Evolutionary conservation across 768 basidiomycete species (phyloP), one percentile per base, ranked within the genome.

Genomic region (Phanerochaete carnosa): DNA sequence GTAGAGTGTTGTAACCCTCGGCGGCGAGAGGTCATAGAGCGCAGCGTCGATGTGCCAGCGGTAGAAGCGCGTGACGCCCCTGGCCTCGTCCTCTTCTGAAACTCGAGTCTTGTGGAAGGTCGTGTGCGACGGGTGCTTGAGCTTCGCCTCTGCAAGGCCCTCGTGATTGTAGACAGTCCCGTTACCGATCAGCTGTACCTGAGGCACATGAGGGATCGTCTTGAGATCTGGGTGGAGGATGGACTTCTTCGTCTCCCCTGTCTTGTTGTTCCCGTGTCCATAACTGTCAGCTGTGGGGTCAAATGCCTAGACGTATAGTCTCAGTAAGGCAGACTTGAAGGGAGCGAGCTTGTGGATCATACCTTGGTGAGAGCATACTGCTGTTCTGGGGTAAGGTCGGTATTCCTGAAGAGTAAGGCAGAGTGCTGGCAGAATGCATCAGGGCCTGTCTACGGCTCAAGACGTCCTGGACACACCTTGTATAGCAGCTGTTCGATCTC

Each of bases 1-100:
- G 65, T 93, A 94, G 23, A 95, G 83, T 0, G 92, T 92, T 5
- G 94, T 95, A 45, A 91, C 93, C 64, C 81, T 87, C 3, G 94
- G 93, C 19, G 90, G 90, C 26, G 84, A 83, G 13, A 88, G 78
- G 58, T 88, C 84, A 69, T 90, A 91, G 37, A 93, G 74, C 1
- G 92, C 92, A 0, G 94, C 93, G 65, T 95, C 94, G 72, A 95
- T 94, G 72, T 95, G 92, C 92, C 93, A 94, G 52, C 93, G 80
- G 73, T 93, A 94, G 80, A 90, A 95, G 39, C 93, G 82, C n/a
- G 93, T 95, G 47, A 80, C 73, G n/a, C 92, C 92, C 55, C 82
- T 80, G 8, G 75, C 84, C 65, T 90, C 89, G 62, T 95, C 93
- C 68, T 89, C 89, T 2, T 79, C 75, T 11, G 86, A 85, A 35